A percentile compares a stretch with the other conserved stretches of the same genome.
Evolutionary conservation across 2,329 filamentous ascomycete genomes (phyloP).

Genomic region (Pseudocercospora crystallina): DNA sequence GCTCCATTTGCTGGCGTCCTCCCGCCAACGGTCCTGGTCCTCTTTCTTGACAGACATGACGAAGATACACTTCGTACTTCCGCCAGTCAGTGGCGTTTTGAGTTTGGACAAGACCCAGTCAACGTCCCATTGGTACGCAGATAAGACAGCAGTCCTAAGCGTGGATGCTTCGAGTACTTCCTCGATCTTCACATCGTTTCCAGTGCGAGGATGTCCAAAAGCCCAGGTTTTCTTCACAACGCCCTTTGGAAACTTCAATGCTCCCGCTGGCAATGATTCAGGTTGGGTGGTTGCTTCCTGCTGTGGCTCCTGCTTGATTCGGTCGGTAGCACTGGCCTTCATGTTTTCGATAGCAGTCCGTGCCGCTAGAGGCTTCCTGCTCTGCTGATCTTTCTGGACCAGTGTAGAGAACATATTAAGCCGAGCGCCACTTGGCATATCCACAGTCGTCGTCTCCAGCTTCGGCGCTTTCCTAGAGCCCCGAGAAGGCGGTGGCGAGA

Average conservation of each 20-base stretch:
- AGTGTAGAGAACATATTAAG: conserved; percentile 27
- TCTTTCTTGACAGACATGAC: conserved; percentile 59
- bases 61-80: conserved; percentile 51
- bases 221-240: conserved; percentile 81
- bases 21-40: conserved; percentile 34
- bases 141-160: conserved; percentile 75
- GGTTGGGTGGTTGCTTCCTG: neutral
- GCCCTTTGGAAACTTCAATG: conserved; percentile 57
- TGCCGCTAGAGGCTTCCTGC: conserved; percentile 24
- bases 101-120: conserved; percentile 67
- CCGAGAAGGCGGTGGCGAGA: conserved; percentile 36
- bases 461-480: conserved; percentile 29
- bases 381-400: conserved; percentile 22
- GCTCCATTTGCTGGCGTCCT: conserved; percentile 32
- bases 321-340: neutral
- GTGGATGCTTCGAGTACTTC: conserved; percentile 75
- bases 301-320: conserved; percentile 14
- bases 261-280: conserved; percentile 7
- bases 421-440: conserved; percentile 23
- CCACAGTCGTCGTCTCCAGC: conserved; percentile 21
- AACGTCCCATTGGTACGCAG: conserved; percentile 83
- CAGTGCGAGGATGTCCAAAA: conserved; percentile 58
- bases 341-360: conserved; percentile 24
- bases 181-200: conserved; percentile 80
- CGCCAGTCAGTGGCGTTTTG: conserved; percentile 62